Evolutionary conservation across 2,329 filamentous ascomycete genomes (phyloP).

Genomic region (Fusarium sp.): DNA sequence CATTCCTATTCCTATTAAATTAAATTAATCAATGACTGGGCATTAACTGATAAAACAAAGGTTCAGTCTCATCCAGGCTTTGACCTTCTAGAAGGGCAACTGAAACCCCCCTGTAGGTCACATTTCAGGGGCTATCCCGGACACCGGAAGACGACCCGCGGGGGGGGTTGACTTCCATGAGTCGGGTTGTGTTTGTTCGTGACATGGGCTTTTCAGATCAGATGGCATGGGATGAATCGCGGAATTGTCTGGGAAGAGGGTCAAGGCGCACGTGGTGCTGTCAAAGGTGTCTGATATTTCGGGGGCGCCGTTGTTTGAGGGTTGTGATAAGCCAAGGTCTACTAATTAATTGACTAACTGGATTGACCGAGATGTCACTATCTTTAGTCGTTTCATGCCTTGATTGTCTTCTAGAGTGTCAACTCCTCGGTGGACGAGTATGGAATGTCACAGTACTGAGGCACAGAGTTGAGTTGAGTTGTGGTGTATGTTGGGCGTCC

Average conservation of each 20-base stretch:
- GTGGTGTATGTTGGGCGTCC: not conserved
- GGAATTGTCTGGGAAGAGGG: conserved; percentile 4
- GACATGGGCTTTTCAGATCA: not conserved
- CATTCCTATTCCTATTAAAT: not conserved
- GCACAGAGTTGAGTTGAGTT: not conserved
- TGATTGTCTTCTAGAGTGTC: not conserved
- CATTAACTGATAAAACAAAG: conserved; percentile 17
- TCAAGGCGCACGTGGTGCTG: conserved; percentile 38
- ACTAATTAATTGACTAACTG: conserved; percentile 17
- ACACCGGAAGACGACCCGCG: conserved; percentile 43
- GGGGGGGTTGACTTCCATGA: conserved; percentile 17
- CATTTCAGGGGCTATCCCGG: conserved; percentile 32
- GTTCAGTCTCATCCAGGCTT: conserved; percentile 26
- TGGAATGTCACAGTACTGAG: conserved; percentile 2
- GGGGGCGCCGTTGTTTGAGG: conserved; percentile 13
- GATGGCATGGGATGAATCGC: conserved; percentile 14
- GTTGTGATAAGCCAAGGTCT: not conserved
- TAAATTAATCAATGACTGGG: conserved; percentile 34
- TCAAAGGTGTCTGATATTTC: conserved; percentile 22
- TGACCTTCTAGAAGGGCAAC: conserved; percentile 44
- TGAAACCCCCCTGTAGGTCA: conserved; percentile 30
- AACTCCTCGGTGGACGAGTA: not conserved
- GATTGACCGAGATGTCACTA: conserved; percentile 17
- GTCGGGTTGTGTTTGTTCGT: conserved; percentile 20
- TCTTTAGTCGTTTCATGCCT: conserved; percentile 20